These are phyloP conservation scores for Salmacisia buchloeana DNA, from an alignment of 1,284 basidiomycete genomes.

Conservation along the genomic window DNA sequence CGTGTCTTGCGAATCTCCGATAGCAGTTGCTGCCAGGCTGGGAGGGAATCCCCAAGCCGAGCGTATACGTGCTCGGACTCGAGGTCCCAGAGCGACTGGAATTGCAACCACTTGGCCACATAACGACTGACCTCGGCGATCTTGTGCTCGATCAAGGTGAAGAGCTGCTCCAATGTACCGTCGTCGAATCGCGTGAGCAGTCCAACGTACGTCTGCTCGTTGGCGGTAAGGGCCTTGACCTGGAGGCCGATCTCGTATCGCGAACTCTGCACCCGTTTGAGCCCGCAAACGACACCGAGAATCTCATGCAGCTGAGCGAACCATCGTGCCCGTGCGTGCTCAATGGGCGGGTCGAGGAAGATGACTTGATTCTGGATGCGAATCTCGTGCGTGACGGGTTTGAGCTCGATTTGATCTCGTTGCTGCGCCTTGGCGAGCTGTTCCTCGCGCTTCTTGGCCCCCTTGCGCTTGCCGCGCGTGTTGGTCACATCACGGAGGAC, in stretches of 20 bases:
- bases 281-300: conserved; percentile 75
- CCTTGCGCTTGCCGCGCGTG: conserved; percentile 9
- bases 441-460: conserved; percentile 1
- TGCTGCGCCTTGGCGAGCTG: conserved; percentile 7
- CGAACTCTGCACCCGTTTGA: conserved; percentile 83
- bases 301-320: conserved; percentile 76
- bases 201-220: conserved; percentile 61
- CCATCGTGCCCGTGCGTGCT: conserved; percentile 86
- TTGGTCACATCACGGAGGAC: conserved; percentile 13
- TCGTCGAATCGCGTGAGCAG: conserved; percentile 71
- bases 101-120: conserved; percentile 94
- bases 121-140: conserved; percentile 80
- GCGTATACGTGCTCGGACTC: conserved; percentile 94
- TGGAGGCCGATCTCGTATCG: conserved; percentile 72
- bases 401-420: conserved; percentile 15
- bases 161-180: conserved; percentile 71
- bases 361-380: conserved; percentile 98
- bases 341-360: conserved; percentile 94
- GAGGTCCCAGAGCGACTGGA: conserved; percentile 97
- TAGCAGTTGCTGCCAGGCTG: conserved; percentile 84
- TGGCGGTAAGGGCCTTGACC: conserved; percentile 22
- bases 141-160: conserved; percentile 80
- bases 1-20: conserved; percentile 94
- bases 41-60: conserved; percentile 83
- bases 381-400: conserved; percentile 71